phyloP scores from a whole-genome alignment of 1,139 yeast species.

The Kazachstania sp. region DNA sequence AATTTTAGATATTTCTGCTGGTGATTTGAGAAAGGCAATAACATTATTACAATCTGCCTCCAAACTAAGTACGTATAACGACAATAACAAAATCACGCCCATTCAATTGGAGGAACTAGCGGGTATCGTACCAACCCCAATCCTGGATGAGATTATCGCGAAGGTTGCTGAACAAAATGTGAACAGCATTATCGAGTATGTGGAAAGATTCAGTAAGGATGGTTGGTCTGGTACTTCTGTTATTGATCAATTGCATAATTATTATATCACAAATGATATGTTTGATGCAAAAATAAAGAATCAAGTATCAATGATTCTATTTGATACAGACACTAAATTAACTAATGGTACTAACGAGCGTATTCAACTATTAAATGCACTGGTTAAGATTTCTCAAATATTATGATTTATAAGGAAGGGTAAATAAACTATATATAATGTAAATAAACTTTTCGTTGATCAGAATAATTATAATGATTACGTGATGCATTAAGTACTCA shows the following conservation, averaged over 20 bases:
- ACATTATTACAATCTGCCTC: conserved; percentile 86
- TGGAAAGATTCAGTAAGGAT: conserved; percentile 50
- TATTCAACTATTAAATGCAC: conserved; percentile 65
- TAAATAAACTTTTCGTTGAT: neutral
- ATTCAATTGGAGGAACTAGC: conserved; percentile 59
- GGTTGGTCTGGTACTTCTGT: conserved; percentile 89
- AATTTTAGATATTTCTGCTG: conserved; percentile 62
- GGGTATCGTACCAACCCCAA: conserved; percentile 62
- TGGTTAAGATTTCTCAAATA: conserved; percentile 46
- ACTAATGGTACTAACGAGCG: conserved; percentile 89
- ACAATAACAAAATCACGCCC: conserved; percentile 24
- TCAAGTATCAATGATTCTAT: conserved; percentile 52
- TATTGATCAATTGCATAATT: conserved; percentile 75
- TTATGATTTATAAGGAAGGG: neutral
- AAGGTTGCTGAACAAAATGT: conserved; percentile 35
- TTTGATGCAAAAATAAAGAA: conserved; percentile 53
- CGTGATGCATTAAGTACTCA: neutral
- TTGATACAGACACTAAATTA: conserved; percentile 67
- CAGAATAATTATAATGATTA: neutral
- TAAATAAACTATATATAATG: neutral
- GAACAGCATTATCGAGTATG: conserved; percentile 38
- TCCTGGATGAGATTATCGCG: conserved; percentile 39
- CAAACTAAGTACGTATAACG: conserved; percentile 38
- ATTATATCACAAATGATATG: conserved; percentile 49
- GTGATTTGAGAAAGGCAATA: conserved; percentile 90